A percentile compares a stretch with the other conserved stretches of the same genome.
Evolutionary conservation across 2,329 filamentous ascomycete species (phyloP).

Genomic region (Hypoxylon sp.): DNA sequence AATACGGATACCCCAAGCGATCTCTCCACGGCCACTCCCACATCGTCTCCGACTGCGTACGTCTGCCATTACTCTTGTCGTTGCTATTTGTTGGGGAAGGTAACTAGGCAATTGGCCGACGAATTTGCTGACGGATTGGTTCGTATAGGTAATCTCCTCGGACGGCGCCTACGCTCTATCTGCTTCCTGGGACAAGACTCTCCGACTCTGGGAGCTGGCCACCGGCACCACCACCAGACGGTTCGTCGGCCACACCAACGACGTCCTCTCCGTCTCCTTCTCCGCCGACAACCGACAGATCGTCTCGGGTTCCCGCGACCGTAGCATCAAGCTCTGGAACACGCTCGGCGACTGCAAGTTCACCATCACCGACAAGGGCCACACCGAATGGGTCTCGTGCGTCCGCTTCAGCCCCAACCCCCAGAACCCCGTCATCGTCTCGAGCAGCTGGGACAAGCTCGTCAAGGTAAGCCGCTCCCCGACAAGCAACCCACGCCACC

Average conservation of each 20-base stretch:
- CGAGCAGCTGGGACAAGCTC: constrained; percentile 98
- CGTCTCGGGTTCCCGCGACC: constrained; percentile 97
- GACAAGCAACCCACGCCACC: constrained; percentile 33
- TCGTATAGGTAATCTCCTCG: constrained; percentile 90
- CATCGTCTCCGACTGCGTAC: constrained; percentile 99
- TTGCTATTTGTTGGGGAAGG: not conserved
- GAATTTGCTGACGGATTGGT: constrained; percentile 43
- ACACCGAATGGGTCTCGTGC: constrained; percentile 99
- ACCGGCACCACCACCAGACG: constrained; percentile 96
- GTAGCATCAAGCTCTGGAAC: constrained; percentile 99
- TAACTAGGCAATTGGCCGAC: not conserved
- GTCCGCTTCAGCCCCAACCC: constrained; percentile 99
- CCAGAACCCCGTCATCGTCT: constrained; percentile 99
- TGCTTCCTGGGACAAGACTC: constrained; percentile 99
- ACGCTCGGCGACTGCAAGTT: constrained; percentile 99
- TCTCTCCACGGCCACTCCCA: constrained; percentile 98
- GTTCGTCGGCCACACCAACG: constrained; percentile 99
- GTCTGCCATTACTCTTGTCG: constrained; percentile 55
- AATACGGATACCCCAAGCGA: constrained; percentile 99
- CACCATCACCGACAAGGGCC: constrained; percentile 99
- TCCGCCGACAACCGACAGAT: constrained; percentile 99
- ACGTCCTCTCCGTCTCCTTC: constrained; percentile 99
- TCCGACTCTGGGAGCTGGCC: constrained; percentile 98
- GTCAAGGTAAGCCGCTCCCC: constrained; percentile 83
- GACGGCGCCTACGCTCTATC: constrained; percentile 99